phyloP scores from a whole-genome alignment of 139 green algal species.

The Chlorella sp. region DNA sequence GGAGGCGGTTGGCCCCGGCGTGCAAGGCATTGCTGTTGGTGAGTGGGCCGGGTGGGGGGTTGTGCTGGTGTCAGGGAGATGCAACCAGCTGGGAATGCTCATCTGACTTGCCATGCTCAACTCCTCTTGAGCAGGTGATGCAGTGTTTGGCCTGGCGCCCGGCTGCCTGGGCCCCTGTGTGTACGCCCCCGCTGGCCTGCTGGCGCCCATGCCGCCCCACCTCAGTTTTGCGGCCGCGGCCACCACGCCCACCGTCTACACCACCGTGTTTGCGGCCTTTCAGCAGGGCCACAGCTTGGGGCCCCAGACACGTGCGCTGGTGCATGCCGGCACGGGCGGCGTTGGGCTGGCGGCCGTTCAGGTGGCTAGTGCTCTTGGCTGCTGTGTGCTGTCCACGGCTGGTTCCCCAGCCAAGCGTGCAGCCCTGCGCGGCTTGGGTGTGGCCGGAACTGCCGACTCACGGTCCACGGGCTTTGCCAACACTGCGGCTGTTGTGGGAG shows the following conservation, averaged over 20 bases:
- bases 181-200: slow-evolving; percentile 45
- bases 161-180: slow-evolving; percentile 75
- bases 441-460: slow-evolving; percentile 48
- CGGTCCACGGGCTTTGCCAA: slow-evolving; percentile 61
- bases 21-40: background rate
- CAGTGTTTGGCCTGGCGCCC: slow-evolving; percentile 81
- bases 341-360: slow-evolving; percentile 76
- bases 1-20: slow-evolving; percentile 14
- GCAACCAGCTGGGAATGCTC: no score
- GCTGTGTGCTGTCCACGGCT: slow-evolving; percentile 52
- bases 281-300: slow-evolving; percentile 27
- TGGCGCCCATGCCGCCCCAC: slow-evolving; percentile 65
- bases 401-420: slow-evolving; percentile 61
- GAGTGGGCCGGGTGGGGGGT: background rate
- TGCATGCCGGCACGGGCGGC: slow-evolving; percentile 79
- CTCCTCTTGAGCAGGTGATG: slow-evolving; percentile 39
- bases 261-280: slow-evolving; percentile 53
- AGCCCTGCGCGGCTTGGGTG: slow-evolving; percentile 54
- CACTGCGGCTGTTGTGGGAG: background rate
- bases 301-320: slow-evolving; percentile 47
- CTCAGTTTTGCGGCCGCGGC: slow-evolving; percentile 75
- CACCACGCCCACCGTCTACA: slow-evolving; percentile 79
- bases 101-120: background rate
- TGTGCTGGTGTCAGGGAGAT: background rate
- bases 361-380: slow-evolving; percentile 1